phyloP scores from a whole-genome alignment of 306 rosid genomes.

The Prunus dulcis region DNA sequence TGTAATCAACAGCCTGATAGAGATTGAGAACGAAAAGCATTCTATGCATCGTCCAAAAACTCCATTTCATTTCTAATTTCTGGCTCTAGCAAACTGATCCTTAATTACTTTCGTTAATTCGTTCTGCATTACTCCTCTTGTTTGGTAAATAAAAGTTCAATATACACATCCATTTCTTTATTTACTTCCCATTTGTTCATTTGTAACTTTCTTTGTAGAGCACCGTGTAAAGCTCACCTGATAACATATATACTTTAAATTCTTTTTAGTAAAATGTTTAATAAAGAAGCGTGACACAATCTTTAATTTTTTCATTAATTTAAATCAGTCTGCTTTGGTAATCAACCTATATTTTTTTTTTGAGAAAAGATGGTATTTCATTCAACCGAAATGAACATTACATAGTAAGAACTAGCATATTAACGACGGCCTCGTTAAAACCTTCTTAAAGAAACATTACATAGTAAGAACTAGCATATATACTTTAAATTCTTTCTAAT shows the following conservation, averaged over 20 bases:
- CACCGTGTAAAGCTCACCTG: neutral
- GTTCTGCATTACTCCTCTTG: neutral
- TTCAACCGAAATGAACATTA: too few relatives aligned
- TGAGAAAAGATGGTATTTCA: too few relatives aligned
- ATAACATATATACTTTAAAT: neutral
- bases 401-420: too few relatives aligned
- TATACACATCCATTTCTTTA: neutral
- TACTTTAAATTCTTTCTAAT: too few relatives aligned
- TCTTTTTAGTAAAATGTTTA: neutral
- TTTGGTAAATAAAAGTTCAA: neutral
- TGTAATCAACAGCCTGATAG: conserved; percentile 55
- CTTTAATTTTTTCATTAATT: neutral
- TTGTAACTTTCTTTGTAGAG: neutral
- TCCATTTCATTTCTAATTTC: neutral
- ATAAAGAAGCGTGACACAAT: neutral
- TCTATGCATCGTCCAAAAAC: conserved; percentile 20
- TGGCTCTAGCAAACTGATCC: neutral
- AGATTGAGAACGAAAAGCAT: conserved; percentile 51
- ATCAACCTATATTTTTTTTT: too few relatives aligned
- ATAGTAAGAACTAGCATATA: too few relatives aligned
- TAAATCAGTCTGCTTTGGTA: neutral
- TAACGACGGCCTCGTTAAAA: too few relatives aligned
- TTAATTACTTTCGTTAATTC: neutral
- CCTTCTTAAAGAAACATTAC: too few relatives aligned
- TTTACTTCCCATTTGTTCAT: neutral